phyloP scores from a whole-genome alignment of 1,284 basidiomycete species.

The Vanrija pseudolonga region DNA sequence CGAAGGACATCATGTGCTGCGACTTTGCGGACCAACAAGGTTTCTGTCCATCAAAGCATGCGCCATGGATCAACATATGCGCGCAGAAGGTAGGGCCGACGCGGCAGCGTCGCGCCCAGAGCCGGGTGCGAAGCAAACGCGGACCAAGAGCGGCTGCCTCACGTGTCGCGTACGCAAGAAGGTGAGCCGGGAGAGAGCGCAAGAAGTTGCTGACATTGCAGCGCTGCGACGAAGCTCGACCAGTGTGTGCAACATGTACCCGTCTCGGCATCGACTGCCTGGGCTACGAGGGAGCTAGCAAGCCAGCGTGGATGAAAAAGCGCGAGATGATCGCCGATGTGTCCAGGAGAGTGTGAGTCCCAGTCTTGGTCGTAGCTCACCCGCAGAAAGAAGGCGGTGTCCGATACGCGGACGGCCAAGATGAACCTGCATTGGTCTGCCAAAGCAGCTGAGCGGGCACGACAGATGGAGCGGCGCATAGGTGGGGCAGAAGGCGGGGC shows the following conservation, averaged over 20 bases:
- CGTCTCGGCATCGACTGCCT: slow-evolving; percentile 77
- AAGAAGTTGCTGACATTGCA: slow-evolving; percentile 37
- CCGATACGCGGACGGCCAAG: neutral
- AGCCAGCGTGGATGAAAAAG: slow-evolving; percentile 68
- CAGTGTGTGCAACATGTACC: slow-evolving; percentile 66
- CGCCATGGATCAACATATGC: too few relatives aligned
- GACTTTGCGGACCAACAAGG: too few relatives aligned
- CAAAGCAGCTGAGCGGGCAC: neutral
- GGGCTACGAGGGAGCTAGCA: slow-evolving; percentile 71
- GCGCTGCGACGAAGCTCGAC: slow-evolving; percentile 75
- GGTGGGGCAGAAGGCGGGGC: neutral
- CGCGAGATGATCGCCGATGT: slow-evolving; percentile 5
- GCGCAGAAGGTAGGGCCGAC: too few relatives aligned
- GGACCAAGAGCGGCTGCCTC: slow-evolving; percentile 20
- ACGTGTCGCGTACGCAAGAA: slow-evolving; percentile 25
- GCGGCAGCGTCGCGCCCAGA: too few relatives aligned
- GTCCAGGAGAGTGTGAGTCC: slow-evolving; percentile 8
- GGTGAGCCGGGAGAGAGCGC: neutral
- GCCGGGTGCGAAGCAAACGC: neutral
- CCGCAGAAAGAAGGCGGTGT: slow-evolving; percentile 2
- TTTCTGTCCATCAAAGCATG: too few relatives aligned
- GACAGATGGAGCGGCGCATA: neutral
- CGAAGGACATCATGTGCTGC: too few relatives aligned
- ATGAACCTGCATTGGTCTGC: slow-evolving; percentile 1
- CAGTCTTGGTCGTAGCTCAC: neutral